These are phyloP conservation scores for Eryngium alpinum DNA, from an alignment of 140 eudicot genomes.

Conservation along the genomic window DNA sequence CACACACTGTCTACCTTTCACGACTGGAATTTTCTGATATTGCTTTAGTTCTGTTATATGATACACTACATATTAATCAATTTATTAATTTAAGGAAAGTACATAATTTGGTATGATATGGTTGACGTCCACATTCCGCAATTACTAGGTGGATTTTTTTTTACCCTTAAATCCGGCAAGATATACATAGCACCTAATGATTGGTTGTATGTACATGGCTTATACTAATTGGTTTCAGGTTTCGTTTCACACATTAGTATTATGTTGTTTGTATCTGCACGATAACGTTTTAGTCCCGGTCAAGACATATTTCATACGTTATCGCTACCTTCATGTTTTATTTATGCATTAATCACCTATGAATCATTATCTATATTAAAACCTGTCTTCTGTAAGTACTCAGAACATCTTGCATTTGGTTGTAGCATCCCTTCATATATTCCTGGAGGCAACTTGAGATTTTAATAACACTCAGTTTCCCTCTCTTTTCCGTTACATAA, in stretches of 20 bases:
- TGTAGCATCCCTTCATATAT: neutral
- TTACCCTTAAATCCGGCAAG: neutral
- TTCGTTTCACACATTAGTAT: neutral
- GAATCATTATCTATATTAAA: too few species aligned
- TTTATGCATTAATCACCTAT: too few species aligned
- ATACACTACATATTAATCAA: neutral
- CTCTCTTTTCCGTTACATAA: neutral
- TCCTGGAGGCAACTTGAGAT: neutral
- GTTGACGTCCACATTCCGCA: neutral
- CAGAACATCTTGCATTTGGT: neutral
- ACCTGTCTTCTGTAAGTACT: too few species aligned
- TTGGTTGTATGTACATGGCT: neutral
- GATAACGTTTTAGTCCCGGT: neutral
- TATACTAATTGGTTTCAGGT: neutral
- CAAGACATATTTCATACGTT: neutral
- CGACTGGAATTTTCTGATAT: neutral
- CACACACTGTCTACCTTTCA: neutral
- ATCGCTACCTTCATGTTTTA: neutral
- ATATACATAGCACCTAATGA: neutral
- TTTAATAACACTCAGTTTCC: neutral
- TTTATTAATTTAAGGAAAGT: neutral
- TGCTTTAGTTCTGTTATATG: neutral
- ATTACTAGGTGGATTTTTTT: neutral
- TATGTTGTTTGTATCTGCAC: neutral
- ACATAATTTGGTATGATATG: neutral